Evolutionary conservation across 441 rosid species (phyloP).

Genomic region (Macaranga tanarius): DNA sequence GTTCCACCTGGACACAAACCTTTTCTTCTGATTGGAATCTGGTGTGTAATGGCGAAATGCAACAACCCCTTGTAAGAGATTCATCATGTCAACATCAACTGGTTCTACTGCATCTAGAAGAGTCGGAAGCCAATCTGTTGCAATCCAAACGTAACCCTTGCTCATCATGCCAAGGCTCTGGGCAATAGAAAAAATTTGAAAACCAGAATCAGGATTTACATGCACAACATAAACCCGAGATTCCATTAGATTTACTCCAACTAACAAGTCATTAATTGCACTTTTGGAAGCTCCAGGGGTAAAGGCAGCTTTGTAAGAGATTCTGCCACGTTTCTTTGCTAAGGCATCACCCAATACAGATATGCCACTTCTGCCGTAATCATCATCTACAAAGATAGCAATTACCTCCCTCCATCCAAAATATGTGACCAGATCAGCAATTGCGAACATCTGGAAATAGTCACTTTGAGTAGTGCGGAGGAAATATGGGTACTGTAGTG

Average conservation of each 20-base stretch:
- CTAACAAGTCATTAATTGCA: conserved; percentile 53
- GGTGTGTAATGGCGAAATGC: conserved; percentile 79
- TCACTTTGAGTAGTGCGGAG: conserved; percentile 76
- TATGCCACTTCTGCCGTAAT: conserved; percentile 81
- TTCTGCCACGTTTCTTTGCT: conserved; percentile 65
- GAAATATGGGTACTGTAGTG: conserved; percentile 78
- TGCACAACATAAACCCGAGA: conserved; percentile 89
- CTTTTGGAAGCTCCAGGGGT: conserved; percentile 49
- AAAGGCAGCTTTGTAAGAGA: conserved; percentile 73
- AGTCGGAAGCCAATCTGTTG: conserved; percentile 93
- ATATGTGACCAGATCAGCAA: conserved; percentile 63
- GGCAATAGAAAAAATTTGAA: conserved; percentile 63
- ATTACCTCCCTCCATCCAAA: conserved; percentile 77
- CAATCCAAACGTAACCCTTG: conserved; percentile 84
- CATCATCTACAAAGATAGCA: conserved; percentile 83
- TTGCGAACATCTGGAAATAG: conserved; percentile 77
- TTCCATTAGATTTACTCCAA: conserved; percentile 61
- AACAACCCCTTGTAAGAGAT: conserved; percentile 82
- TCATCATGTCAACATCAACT: conserved; percentile 42
- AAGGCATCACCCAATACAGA: conserved; percentile 75
- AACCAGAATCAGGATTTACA: conserved; percentile 84
- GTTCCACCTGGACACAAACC: conserved; percentile 55
- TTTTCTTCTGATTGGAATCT: conserved; percentile 52
- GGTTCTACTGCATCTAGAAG: conserved; percentile 59
- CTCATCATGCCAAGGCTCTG: conserved; percentile 67